Evolutionary conservation across 225 moss, liverwort and hornwort species (phyloP), one percentile per base, ranked within the genome.

Genomic region (Polytrichum formosum): DNA sequence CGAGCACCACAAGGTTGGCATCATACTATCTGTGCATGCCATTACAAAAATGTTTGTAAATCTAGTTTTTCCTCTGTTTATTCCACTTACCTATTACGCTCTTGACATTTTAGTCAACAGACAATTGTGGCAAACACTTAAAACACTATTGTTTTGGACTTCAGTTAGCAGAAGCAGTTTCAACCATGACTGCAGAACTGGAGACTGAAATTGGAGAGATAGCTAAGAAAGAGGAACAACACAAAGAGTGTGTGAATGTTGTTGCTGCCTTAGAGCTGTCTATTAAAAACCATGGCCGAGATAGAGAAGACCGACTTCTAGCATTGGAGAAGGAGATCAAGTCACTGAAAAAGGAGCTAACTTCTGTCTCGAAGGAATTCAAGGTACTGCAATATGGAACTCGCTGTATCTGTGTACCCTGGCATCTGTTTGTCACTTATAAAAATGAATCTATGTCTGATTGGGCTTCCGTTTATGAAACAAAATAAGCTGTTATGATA

Each of bases 1-100:
- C 73, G 98, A 99, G 78, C 98, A 99, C 70, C 92, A 92, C 73
- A 92, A 99, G 87, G 98, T 46, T 16, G 46, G 46, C 13, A 46
- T 4, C 16, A 46, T 16, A 13, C 13, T 13, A 46, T 16, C 2
- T 46, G 46, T 46, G 46, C 13, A 13, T 46, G 46, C 46, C 4
- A 46, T 46, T 16, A 16, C 46, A 46, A 46, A 46, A 46, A 13
- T 46, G 46, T 46, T 13, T 13, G 46, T 46, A 46, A 4, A 46
- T 46, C 4, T 46, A 46, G 46, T 16, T 13, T 26, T 46, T 46
- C 46, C 13, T 46, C 46, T 46, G 46, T 46, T 46, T 46, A 13
- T 46, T 46, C 46, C 46, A 46, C 46, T 46, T 46, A 13, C 13
- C 46, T 46, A 4, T 3, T 46, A 13, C 13, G 46, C 46, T 46